phyloP scores from a whole-genome alignment of 139 green algal genomes.

The Chlorella ohadii region DNA sequence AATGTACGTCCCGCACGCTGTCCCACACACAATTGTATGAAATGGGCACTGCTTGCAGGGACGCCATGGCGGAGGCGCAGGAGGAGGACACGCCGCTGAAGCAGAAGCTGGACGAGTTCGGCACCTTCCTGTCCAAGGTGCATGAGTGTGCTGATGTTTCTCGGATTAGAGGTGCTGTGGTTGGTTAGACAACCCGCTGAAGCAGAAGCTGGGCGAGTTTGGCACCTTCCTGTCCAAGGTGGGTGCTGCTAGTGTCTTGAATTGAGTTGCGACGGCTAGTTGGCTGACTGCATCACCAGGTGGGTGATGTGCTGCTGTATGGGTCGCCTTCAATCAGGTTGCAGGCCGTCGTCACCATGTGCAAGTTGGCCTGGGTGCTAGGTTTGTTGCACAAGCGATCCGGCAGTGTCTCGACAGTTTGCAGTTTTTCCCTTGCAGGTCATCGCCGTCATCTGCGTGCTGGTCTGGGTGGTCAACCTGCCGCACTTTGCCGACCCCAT shows the following conservation, averaged over 20 bases:
- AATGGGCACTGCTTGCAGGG: no score
- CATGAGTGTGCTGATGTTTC: neutral
- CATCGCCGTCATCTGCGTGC: slow-evolving; percentile 90
- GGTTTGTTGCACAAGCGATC: no score
- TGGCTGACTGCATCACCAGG: no score
- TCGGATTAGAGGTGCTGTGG: no score
- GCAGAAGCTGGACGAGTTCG: slow-evolving; percentile 98
- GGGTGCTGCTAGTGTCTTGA: neutral
- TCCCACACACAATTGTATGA: no score
- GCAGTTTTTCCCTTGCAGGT: slow-evolving; percentile 46
- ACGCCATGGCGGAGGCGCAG: slow-evolving; percentile 74
- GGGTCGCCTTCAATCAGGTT: no score
- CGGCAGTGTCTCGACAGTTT: no score
- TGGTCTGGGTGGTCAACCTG: slow-evolving; percentile 99
- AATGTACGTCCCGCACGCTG: no score
- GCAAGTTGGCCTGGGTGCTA: no score
- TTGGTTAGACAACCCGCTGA: slow-evolving; percentile 98
- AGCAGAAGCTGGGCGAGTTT: slow-evolving; percentile 98
- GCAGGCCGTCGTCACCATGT: no score
- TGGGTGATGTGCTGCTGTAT: no score
- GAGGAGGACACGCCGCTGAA: slow-evolving; percentile 98
- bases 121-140: slow-evolving; percentile 92
- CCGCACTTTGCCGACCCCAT: slow-evolving; percentile 90
- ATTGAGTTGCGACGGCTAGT: no score
- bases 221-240: slow-evolving; percentile 94